A percentile compares a stretch with the other conserved stretches of the same genome.
These are phyloP conservation scores for Ogataea polymorpha DNA, from an alignment of 805 yeast genomes.

Conservation along the genomic window DNA sequence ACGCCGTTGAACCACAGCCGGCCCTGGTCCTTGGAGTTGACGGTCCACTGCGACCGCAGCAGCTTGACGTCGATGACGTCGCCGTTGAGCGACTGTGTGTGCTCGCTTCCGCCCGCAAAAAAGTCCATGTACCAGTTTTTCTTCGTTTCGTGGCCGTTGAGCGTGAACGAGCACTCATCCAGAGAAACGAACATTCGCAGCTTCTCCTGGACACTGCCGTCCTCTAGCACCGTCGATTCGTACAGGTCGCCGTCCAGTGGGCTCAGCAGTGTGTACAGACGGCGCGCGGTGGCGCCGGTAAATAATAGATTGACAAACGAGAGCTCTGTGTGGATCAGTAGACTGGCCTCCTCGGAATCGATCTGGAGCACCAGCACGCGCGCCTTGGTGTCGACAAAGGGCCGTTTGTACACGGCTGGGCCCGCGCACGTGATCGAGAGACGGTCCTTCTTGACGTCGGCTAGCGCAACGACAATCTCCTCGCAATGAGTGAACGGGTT, in stretches of 20 bases:
- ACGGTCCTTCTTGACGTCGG: constrained; percentile 44
- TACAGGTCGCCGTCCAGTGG: constrained; percentile 25
- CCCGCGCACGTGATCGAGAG: constrained; percentile 20
- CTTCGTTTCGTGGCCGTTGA: constrained; percentile 31
- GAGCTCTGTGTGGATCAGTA: constrained; percentile 34
- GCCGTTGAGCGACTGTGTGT: constrained; percentile 20
- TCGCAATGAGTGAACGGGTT: constrained; percentile 52
- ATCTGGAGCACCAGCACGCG: constrained; percentile 44
- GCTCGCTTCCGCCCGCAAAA: neutral
- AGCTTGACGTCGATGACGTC: constrained; percentile 44
- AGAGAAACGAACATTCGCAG: constrained; percentile 24
- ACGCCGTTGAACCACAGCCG: constrained; percentile 29
- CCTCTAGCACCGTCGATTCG: constrained; percentile 16
- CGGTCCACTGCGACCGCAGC: constrained; percentile 42
- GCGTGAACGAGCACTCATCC: constrained; percentile 16
- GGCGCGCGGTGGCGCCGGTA: constrained; percentile 26
- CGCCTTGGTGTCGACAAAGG: constrained; percentile 38
- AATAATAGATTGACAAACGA: constrained; percentile 24
- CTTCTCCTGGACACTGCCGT: constrained; percentile 11
- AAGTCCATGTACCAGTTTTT: constrained; percentile 28
- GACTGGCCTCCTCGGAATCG: constrained; percentile 30
- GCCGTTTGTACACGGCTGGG: constrained; percentile 41
- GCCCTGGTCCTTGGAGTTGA: constrained; percentile 17
- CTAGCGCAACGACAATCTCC: constrained; percentile 54
- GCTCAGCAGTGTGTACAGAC: constrained; percentile 19